phyloP scores from a whole-genome alignment of 345 rosid genomes.

The Gossypium australe region DNA sequence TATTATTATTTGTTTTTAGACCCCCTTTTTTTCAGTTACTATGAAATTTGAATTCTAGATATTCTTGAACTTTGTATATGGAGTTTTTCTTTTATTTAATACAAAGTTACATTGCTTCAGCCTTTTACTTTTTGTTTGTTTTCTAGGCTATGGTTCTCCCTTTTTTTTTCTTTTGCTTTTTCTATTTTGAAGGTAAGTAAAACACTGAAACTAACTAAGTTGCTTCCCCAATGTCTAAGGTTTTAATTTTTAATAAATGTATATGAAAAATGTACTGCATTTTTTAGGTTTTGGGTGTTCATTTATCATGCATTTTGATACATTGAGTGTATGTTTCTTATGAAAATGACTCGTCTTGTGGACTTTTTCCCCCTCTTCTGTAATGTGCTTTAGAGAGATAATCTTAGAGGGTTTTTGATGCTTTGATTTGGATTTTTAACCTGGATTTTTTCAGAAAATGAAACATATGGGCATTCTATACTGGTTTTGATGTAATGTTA shows the following conservation, averaged over 20 bases:
- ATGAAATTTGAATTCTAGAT: constrained; percentile 8
- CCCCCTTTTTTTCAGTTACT: background rate
- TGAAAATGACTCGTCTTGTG: background rate
- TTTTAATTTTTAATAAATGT: background rate
- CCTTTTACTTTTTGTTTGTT: background rate
- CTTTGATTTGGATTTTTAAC: background rate
- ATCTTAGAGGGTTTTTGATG: background rate
- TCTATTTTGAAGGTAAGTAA: background rate
- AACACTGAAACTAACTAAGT: background rate
- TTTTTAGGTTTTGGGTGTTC: background rate
- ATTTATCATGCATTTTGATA: background rate
- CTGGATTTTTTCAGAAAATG: background rate
- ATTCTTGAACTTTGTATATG: background rate
- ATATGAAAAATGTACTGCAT: background rate
- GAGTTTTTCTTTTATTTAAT: constrained; percentile 4
- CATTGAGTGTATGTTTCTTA: background rate
- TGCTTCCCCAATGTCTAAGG: background rate
- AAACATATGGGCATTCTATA: background rate
- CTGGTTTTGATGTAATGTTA: background rate
- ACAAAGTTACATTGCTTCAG: background rate
- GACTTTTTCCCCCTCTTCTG: background rate
- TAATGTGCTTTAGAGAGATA: background rate
- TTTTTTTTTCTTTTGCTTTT: background rate
- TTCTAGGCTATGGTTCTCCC: background rate
- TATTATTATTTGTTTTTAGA: background rate